Evolutionary conservation across 345 rosid genomes (phyloP), one percentile per base, ranked within the genome.

Genomic region (Fremontodendron californicum): DNA sequence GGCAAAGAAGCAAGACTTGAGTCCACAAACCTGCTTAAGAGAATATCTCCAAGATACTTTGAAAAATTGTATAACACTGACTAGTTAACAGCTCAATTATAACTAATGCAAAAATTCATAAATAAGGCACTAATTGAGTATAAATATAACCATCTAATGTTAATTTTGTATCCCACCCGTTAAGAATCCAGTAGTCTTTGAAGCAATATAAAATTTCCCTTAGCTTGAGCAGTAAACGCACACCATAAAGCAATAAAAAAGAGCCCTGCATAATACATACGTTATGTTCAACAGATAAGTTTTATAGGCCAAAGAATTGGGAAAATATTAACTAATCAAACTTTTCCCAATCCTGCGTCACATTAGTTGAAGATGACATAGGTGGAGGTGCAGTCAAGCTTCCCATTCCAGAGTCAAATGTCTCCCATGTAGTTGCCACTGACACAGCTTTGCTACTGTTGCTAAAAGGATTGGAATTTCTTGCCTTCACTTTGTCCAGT

Each of bases 401-500:
- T 82, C 92, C 97, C 39, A 84, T 79, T 49, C 91, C 96, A 9
- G 91, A 86, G 51, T 86, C 94, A 49, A 91, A 92, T 25, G 87
- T 83, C 82, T 91, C 93, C 98, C 98, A 92, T 21, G 84, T 86
- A 1, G 96, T 91, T 80, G 91, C 78, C 72, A 92, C 87, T 0
- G 92, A 76, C 39, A 82, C 89, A 3, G 80, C 77, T 61, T 84
- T 88, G 74, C 80, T 82, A 78, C 81, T 76, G 77, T 86, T 73
- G 75, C 78, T 82, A 73, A 86, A 77, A 25, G 92, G 93, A 64
- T 87, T 91, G 51, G 88, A 82, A 77, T 88, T 92, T 78, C 77
- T 89, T 31, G 88, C 88, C 79, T 94, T 94, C 58, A 92, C 77
- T 58, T 77, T 77, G 85, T 91, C 98, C 82, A 94, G 83, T n/a